phyloP scores from a whole-genome alignment of 176 grass and related monocot species.

The Sorghum bicolor region DNA sequence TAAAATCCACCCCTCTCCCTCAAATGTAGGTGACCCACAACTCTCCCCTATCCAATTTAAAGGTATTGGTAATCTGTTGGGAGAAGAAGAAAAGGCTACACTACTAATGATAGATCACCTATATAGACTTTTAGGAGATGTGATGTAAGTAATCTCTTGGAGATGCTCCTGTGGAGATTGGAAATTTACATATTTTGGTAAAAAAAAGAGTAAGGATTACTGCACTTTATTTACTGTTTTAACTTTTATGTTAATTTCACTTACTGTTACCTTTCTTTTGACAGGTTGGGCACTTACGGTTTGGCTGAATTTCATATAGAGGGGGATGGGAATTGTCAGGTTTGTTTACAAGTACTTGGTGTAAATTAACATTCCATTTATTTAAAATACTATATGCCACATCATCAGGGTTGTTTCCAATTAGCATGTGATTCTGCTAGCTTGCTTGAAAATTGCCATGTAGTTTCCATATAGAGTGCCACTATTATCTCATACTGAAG shows the following conservation, averaged over 20 bases:
- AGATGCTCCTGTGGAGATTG: background rate
- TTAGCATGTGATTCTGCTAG: background rate
- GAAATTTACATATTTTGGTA: background rate
- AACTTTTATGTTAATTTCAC: slow-evolving; percentile 17
- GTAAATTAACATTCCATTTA: background rate
- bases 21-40: too few relatives aligned
- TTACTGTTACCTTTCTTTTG: background rate
- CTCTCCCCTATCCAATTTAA: too few relatives aligned
- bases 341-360: slow-evolving; percentile 16
- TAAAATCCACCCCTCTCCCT: too few relatives aligned
- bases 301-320: slow-evolving; percentile 91
- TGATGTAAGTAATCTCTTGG: too few relatives aligned
- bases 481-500: slow-evolving; percentile 1
- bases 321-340: slow-evolving; percentile 98
- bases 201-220: background rate
- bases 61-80: too few relatives aligned
- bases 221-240: background rate
- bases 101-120: too few relatives aligned
- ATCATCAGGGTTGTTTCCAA: background rate
- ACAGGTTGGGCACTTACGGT: slow-evolving; percentile 76
- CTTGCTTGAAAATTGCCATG: background rate
- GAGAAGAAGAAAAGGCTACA: too few relatives aligned
- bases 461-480: background rate
- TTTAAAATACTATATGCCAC: background rate
- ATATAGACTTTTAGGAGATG: too few relatives aligned